These are phyloP conservation scores for Flaveria sonorensis DNA, from an alignment of 129 eudicot genomes.

Conservation along the genomic window DNA sequence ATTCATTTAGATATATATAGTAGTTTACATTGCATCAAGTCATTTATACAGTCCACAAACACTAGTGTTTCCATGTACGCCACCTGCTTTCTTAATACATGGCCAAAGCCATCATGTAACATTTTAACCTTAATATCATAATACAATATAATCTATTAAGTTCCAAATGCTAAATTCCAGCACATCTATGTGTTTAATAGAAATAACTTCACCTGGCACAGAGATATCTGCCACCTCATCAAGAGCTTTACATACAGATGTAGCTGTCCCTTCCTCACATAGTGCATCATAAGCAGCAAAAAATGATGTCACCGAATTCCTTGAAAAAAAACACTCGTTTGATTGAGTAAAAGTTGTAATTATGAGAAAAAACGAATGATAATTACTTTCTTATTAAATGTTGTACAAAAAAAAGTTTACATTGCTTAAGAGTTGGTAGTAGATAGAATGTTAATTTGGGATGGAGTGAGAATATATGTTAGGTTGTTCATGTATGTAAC, in stretches of 20 bases:
- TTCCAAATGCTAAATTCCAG: constrained; percentile 12
- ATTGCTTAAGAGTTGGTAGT: too few relatives aligned
- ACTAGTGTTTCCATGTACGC: constrained; percentile 4
- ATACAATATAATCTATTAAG: constrained; percentile 9
- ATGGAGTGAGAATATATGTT: constrained; percentile 8
- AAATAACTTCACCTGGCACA: constrained; percentile 63
- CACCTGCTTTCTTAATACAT: not conserved
- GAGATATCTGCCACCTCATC: constrained; percentile 94
- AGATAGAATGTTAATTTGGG: too few relatives aligned
- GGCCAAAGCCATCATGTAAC: constrained; percentile 16
- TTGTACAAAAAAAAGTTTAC: too few relatives aligned
- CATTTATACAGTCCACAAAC: not conserved
- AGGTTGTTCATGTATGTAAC: constrained; percentile 8
- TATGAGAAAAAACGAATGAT: constrained; percentile 5
- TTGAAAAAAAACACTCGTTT: constrained; percentile 31
- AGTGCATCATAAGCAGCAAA: constrained; percentile 91
- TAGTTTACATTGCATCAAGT: not conserved
- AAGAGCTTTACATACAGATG: constrained; percentile 89
- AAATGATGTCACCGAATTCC: constrained; percentile 87
- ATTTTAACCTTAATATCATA: constrained; percentile 14
- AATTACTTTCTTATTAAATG: constrained; percentile 4
- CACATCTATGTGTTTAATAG: not conserved
- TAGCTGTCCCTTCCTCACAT: constrained; percentile 96
- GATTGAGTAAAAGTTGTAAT: not conserved
- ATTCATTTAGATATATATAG: not conserved